phyloP scores from a whole-genome alignment of 345 rosid genomes.

The Limnanthes douglasii region DNA sequence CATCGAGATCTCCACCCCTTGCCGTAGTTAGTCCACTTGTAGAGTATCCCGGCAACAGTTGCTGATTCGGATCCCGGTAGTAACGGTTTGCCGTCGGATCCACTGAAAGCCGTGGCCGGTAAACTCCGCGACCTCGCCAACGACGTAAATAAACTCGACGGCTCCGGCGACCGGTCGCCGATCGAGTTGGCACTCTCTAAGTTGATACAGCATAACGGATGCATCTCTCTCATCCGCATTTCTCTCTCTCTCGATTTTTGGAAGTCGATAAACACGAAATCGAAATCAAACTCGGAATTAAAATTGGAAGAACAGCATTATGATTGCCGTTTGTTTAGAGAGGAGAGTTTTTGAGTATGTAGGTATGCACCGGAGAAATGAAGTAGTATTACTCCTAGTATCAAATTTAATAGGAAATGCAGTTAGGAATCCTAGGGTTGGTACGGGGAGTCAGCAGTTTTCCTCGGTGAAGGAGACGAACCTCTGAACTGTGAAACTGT shows the following conservation, averaged over 20 bases:
- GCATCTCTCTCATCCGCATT: conserved; percentile 92
- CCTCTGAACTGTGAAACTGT: conserved; percentile 32
- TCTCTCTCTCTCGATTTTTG: too few species aligned
- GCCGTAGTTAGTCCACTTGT: conserved; percentile 97
- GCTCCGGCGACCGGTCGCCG: conserved; percentile 52
- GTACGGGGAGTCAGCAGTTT: not conserved
- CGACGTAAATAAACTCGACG: conserved; percentile 24
- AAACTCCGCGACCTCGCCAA: conserved; percentile 46
- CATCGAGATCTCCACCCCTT: conserved; percentile 99
- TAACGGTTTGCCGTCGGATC: conserved; percentile 23
- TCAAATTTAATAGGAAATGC: not conserved
- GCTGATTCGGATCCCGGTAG: conserved; percentile 41
- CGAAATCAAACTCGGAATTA: too few species aligned
- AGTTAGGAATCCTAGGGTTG: conserved; percentile 1
- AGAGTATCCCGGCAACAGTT: conserved; percentile 66
- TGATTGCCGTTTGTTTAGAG: too few species aligned
- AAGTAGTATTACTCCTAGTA: too few species aligned
- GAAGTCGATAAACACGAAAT: too few species aligned
- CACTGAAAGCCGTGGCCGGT: conserved; percentile 32
- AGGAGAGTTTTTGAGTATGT: too few species aligned
- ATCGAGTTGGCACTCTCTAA: conserved; percentile 47
- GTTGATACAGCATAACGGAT: conserved; percentile 86
- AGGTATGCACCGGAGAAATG: too few species aligned
- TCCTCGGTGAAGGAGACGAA: conserved; percentile 11
- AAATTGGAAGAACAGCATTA: not conserved